Conservation (phyloP, 1,284 basidiomycete species). For the Melampsora larici-populina region DNA sequence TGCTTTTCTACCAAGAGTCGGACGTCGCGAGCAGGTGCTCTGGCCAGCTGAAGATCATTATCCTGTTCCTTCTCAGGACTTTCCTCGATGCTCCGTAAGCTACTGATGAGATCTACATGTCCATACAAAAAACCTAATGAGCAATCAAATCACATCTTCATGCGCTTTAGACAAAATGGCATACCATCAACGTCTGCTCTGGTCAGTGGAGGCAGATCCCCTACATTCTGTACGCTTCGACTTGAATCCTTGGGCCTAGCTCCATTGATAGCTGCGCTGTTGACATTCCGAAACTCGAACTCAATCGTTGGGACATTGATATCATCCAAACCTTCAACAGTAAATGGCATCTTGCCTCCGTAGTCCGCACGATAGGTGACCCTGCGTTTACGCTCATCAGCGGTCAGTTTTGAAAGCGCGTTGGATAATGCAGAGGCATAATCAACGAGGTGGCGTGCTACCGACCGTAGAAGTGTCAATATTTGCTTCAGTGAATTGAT, state of each 20-base stretch:
- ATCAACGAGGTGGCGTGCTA: slow-evolving; percentile 46
- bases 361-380: slow-evolving; percentile 46
- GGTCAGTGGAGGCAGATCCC: slow-evolving; percentile 46
- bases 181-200: slow-evolving; percentile 46
- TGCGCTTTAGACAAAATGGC: not conserved
- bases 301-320: slow-evolving; percentile 40
- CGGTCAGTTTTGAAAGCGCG: slow-evolving; percentile 43
- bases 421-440: slow-evolving; percentile 45
- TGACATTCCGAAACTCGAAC: slow-evolving; percentile 28
- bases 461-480: not conserved
- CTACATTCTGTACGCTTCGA: slow-evolving; percentile 44
- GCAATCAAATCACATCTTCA: not conserved
- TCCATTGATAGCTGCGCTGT: not conserved
- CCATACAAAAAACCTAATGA: not conserved
- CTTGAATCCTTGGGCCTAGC: slow-evolving; percentile 9
- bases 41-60: not conserved
- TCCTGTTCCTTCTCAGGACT: not conserved
- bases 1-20: slow-evolving; percentile 37
- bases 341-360: slow-evolving; percentile 50
- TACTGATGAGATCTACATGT: slow-evolving; percentile 15
- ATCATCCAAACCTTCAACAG: slow-evolving; percentile 44
- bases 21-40: slow-evolving; percentile 21
- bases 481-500: not conserved
- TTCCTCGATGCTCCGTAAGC: slow-evolving; percentile 31
- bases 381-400: slow-evolving; percentile 46